Evolutionary conservation across 768 basidiomycete species (phyloP).

Genomic region (Russula emetica): DNA sequence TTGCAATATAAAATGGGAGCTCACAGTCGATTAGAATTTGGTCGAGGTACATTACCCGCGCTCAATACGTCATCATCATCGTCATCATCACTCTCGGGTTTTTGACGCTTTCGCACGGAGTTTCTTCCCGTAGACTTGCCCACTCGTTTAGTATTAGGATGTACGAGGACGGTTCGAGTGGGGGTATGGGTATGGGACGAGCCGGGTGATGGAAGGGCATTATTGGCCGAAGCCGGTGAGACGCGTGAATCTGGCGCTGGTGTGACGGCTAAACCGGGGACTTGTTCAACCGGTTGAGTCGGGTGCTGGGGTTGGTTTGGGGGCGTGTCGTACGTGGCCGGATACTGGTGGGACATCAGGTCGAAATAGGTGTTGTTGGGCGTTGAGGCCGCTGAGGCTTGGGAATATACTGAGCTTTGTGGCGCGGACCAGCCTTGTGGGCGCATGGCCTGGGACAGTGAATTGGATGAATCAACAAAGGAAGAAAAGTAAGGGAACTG

Average conservation of each 20-base stretch:
- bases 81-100: slow-evolving; percentile 15
- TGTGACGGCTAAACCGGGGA: slow-evolving; percentile 3
- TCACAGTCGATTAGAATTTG: slow-evolving; percentile 24
- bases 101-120: slow-evolving; percentile 8
- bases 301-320: not conserved
- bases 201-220: slow-evolving; percentile 9
- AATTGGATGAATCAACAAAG: not conserved
- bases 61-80: slow-evolving; percentile 9
- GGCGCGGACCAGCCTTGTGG: not conserved
- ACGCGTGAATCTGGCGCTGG: slow-evolving; percentile 8
- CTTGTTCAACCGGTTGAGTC: not conserved
- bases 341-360: not conserved
- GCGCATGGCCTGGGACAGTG: not conserved
- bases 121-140: not conserved
- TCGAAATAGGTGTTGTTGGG: not conserved
- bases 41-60: not conserved
- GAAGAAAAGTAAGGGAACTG: not conserved
- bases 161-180: not conserved
- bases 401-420: not conserved
- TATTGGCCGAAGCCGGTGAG: slow-evolving; percentile 15
- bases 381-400: not conserved
- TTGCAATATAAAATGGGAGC: not conserved
- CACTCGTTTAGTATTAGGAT: not conserved
- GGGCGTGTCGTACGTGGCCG: not conserved
- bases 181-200: slow-evolving; percentile 3